Percentiles rank a stretch among this genome's conserved stretches.
Evolutionary conservation across 2,329 filamentous ascomycete species (phyloP).

Genomic region (Cladorrhinum sp.): DNA sequence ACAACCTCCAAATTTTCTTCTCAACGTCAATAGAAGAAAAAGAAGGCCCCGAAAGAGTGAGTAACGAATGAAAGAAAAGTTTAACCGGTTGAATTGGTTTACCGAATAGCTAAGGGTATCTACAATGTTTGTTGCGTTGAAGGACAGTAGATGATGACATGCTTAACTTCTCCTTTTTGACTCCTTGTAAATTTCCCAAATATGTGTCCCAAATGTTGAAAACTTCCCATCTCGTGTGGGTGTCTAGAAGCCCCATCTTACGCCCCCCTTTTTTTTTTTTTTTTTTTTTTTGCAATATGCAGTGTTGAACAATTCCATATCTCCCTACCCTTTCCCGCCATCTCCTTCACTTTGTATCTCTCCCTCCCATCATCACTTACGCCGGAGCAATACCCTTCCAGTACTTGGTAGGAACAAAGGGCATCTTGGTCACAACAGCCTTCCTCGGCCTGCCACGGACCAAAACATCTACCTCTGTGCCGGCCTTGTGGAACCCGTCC

Average conservation of each 20-base stretch:
- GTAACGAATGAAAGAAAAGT: constrained; percentile 13
- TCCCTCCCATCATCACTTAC: constrained; percentile 1
- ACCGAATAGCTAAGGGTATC: constrained; percentile 2
- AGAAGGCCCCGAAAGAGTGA: no score
- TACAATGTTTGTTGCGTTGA: not conserved
- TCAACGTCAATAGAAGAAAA: no score
- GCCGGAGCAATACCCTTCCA: constrained; percentile 45
- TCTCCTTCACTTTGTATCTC: not conserved
- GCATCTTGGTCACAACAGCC: constrained; percentile 81
- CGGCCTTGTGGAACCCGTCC: constrained; percentile 76
- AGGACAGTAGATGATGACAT: not conserved
- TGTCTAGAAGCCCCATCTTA: no score
- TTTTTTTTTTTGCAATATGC: not conserved
- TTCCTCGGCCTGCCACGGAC: constrained; percentile 74
- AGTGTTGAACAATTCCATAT: constrained; percentile 21
- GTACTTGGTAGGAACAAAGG: constrained; percentile 79
- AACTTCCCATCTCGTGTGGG: not conserved
- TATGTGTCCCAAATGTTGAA: constrained; percentile 12
- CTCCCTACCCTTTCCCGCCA: not conserved
- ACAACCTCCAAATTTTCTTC: not conserved
- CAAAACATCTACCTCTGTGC: constrained; percentile 74
- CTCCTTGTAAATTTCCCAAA: not conserved
- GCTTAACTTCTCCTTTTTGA: not conserved
- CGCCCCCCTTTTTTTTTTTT: not conserved
- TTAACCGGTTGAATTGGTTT: not conserved